Base-by-base conservation (phyloP, 1,139 yeast genomes). In the Yamadazyma pseudoaaseri region DNA sequence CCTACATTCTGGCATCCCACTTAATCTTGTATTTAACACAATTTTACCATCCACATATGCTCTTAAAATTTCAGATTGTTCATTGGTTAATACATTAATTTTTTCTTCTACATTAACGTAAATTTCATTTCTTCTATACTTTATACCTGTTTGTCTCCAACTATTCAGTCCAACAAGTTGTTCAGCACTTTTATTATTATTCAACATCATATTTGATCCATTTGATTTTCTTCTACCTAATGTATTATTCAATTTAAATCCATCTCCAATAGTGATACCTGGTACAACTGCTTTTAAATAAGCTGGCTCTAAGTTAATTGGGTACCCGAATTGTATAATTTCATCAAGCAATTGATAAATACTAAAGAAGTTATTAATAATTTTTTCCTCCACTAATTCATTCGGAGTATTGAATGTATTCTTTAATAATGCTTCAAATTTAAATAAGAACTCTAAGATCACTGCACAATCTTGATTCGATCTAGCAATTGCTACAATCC, bases 401-500 rank as follows among this genome's bases (percentile, higher is more conserved):
- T 33, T 32, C 5, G 34, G 26, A 16, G 22, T 20, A 23, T 27
- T 29, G 17, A 61, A 46, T 30, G 56, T 48, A 37, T 39, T 44
- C 34, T 58, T 51, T 27, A 78, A 47, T 5, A 77, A 47, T n/a
- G 60, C 57, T 34, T 78, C 73, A 22, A 89, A 63, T 41, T 76
- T 74, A 58, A 79, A 79, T 20, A 90, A 62, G 51, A 85, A 86
- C 60, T 92, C 97, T 54, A 89, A 74, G 2, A 90, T 76, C 10
- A 79, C 62, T 1, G 90, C 79, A 33, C 94, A 89, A 54, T 92
- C 96, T 27, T 83, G 87, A 54, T 92, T 92, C 30, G 90, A 81
- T 41, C 97, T 72, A 1, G 95, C 77, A 13, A 90, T 92, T 0
- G 90, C 95, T 12, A 90, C 95, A 10, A 87, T 54, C 83, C 95